Evolutionary conservation across 2,329 filamentous ascomycete genomes (phyloP).

Genomic region (Whalleya microplaca): DNA sequence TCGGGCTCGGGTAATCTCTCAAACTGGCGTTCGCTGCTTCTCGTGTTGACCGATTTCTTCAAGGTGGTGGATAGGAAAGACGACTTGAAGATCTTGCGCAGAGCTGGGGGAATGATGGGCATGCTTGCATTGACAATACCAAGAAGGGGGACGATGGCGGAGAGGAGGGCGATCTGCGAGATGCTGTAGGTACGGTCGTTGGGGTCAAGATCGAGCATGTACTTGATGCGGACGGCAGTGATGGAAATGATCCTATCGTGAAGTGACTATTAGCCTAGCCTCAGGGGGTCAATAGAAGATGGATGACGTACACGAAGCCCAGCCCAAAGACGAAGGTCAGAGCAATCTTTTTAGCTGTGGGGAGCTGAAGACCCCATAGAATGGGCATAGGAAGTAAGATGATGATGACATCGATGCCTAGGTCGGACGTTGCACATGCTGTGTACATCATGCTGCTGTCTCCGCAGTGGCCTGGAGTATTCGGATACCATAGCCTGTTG

Average conservation of each 20-base stretch:
- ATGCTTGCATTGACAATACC: conserved; percentile 33
- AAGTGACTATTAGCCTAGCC: background rate
- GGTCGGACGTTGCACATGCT: conserved; percentile 3
- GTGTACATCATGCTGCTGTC: conserved; percentile 8
- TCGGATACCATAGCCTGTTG: conserved; percentile 4
- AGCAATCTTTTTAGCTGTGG: conserved; percentile 15
- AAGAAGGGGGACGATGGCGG: conserved; percentile 25
- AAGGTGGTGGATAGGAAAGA: background rate
- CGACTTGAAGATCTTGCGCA: conserved; percentile 16
- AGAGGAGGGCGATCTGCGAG: conserved; percentile 15
- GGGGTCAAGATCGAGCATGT: conserved; percentile 19
- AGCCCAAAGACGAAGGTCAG: conserved; percentile 26
- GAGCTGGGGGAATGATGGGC: conserved; percentile 23
- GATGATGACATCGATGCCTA: conserved; percentile 12
- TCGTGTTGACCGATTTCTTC: conserved; percentile 5
- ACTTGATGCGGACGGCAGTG: conserved; percentile 21
- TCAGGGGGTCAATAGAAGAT: background rate
- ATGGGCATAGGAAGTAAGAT: conserved; percentile 22
- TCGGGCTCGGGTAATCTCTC: conserved; percentile 6
- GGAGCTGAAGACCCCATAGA: conserved; percentile 18
- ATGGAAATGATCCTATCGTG: conserved; percentile 15
- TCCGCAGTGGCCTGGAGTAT: conserved; percentile 10
- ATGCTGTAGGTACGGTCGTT: conserved; percentile 21
- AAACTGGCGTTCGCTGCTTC: conserved; percentile 4
- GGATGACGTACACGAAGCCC: conserved; percentile 24